A percentile compares a stretch with the other conserved stretches of the same genome.
Evolutionary conservation across 352 stramenopile genomes (phyloP).

Genomic region (Phytopythium montanum): DNA sequence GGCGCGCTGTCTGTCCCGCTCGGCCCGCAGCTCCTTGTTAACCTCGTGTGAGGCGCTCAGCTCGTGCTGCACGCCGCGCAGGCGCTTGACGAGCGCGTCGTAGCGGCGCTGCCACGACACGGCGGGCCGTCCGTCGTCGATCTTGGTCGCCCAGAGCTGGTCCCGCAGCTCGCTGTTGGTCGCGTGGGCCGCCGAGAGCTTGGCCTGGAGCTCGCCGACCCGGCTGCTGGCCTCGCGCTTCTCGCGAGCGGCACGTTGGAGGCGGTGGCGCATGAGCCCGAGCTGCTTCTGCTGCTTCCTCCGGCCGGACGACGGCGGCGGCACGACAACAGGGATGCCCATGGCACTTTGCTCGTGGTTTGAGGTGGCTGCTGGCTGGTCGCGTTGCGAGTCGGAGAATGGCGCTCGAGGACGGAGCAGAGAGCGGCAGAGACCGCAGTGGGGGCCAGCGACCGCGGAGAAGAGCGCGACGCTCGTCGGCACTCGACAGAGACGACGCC

Average conservation of each 20-base stretch:
- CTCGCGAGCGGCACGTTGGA: not conserved
- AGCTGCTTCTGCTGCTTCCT: constrained; percentile 5
- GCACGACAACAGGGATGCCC: not conserved
- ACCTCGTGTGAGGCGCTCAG: not conserved
- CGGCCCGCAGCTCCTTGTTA: not conserved
- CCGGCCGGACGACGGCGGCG: not conserved
- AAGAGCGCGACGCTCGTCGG: not conserved
- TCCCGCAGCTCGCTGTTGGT: constrained; percentile 3
- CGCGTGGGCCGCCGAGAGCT: not conserved
- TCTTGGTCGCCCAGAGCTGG: constrained; percentile 1
- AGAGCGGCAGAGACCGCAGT: not conserved
- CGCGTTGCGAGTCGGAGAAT: not conserved
- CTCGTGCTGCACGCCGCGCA: constrained; percentile 2
- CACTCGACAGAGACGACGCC: not conserved
- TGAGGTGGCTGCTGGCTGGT: not conserved
- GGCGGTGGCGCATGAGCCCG: not conserved
- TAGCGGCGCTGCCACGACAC: constrained; percentile 1
- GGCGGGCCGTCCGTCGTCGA: constrained; percentile 1
- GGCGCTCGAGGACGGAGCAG: not conserved
- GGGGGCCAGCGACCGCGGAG: not conserved
- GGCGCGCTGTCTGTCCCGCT: not conserved
- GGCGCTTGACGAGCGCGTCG: constrained; percentile 1
- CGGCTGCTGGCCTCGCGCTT: not conserved
- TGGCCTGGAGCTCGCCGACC: not conserved
- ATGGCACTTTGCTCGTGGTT: not conserved